Evolutionary conservation across 345 rosid genomes (phyloP).

Genomic region (Rhodamnia rubescens): DNA sequence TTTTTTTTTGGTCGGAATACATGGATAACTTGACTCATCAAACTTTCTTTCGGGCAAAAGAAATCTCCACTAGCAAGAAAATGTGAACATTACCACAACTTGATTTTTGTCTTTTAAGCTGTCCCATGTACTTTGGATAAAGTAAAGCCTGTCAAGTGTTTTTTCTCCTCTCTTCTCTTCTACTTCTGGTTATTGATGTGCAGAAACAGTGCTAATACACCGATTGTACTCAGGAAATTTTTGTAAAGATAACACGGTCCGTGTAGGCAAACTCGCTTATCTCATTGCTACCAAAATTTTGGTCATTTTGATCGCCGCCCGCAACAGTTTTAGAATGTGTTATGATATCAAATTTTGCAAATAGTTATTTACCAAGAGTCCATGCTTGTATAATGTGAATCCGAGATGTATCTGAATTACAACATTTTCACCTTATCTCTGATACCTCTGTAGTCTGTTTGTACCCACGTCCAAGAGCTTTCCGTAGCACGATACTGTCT

Average conservation of each 20-base stretch:
- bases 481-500: not conserved
- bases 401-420: not conserved
- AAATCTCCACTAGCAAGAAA: not conserved
- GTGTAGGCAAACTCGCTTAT: not conserved
- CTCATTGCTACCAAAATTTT: not conserved
- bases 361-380: not conserved
- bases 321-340: not conserved
- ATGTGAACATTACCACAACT: not conserved
- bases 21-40: not conserved
- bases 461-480: not conserved
- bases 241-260: not conserved
- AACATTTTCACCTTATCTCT: not conserved
- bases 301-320: fast-evolving
- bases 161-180: not conserved
- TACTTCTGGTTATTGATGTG: not conserved
- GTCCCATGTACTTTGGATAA: not conserved
- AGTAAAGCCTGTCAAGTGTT: not conserved
- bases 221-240: not conserved
- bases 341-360: not conserved
- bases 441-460: fast-evolving
- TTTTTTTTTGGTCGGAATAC: no score
- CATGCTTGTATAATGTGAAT: not conserved
- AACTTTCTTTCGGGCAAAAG: not conserved
- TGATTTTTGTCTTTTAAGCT: not conserved
- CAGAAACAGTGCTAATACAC: not conserved